Evolutionary conservation across 371 early-diverging fungal genomes (phyloP), one percentile per base, ranked within the genome.

Genomic region (Actinomortierella wolfii): DNA sequence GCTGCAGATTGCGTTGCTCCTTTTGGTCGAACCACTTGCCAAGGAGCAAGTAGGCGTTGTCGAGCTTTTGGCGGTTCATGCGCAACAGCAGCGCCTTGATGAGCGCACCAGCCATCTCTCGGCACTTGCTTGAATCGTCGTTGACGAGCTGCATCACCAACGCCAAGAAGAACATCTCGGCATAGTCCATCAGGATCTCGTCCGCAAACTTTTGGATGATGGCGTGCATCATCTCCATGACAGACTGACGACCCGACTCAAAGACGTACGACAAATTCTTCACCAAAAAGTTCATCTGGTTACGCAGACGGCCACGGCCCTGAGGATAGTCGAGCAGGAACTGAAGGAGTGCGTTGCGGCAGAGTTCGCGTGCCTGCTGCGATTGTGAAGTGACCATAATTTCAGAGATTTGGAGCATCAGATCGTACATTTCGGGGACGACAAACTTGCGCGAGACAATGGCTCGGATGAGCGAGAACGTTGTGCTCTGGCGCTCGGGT

Each of bases 311-410:
- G 3, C 82, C 81, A 40, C 83, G 82, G 42, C 95, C 95, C 67
- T 93, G 93, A 26, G 97, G 99, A 76, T 96, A 98, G 56, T 95
- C 93, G 76, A 97, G 81, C 61, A 97, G 76, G 83, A 97, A 99
- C 70, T 90, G 89, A 51, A 96, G 84, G 68, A 86, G 89, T 0
- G 88, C 85, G 14, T 87, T 82, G 3, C 96, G 89, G 51, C 94
- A 94, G 52, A 90, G 84, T 54, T 92, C 91, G 18, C 96, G 91
- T 20, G 93, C 87, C 46, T 89, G 87, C 14, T 70, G 76, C 23
- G 85, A 79, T 75, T 96, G 96, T 46, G 89, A 90, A 0, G 96
- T 94, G 18, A 99, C 87, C 89, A 96, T 87, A 51, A 93, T 82
- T 63, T 85, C 76, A 6, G 87, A 79, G 8, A 97, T 82, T 15